Base-by-base conservation (phyloP, 1,139 yeast genomes). In the Yamadazyma aaseri region DNA sequence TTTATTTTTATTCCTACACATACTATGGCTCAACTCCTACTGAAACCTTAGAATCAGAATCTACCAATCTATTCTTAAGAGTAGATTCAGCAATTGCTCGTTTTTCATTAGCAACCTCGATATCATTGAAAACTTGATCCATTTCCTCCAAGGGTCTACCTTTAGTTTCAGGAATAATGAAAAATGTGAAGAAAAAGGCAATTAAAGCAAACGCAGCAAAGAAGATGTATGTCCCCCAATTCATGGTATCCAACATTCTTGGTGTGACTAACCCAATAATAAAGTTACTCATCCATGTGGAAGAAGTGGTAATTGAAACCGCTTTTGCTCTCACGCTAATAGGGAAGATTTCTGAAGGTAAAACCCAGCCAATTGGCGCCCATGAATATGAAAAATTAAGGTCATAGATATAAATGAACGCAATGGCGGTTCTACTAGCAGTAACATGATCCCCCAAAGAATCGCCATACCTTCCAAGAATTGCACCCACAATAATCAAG, bases 401-500 rank as follows among this genome's bases (percentile, higher is more conserved):
- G 34, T 53, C 63, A 23, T 60, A 56, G 14, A 65, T 58, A 47
- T 50, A 56, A 39, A 68, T 62, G 46, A 69, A 73, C 23, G 71
- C 53, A 36, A 50, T 46, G 18, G 53, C 78, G 16, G 76, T 73
- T 53, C 77, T 76, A 34, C 66, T 63, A 16, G 56, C 54, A 24
- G 41, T 45, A 6, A 36, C 41, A 28, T 48, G 39, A 21, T 37
- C 29, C 18, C 38, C 43, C 14, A 50, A 35, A 13, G 33, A 21
- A 11, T 44, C 51, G 6, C 32, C 41, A 30, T 42, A 47, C 28
- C 36, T 77, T 51, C 92, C 94, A 32, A 83, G 70, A 26, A 83
- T 67, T 11, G 89, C 78, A 15, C 46, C 54, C 52, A 73, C 59
- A 20, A 51, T 41, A 16, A 49, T 34, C 39, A 63, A 46, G 17